Conservation (phyloP, 1,139 yeast genomes). For the Kodamaea suecica region DNA sequence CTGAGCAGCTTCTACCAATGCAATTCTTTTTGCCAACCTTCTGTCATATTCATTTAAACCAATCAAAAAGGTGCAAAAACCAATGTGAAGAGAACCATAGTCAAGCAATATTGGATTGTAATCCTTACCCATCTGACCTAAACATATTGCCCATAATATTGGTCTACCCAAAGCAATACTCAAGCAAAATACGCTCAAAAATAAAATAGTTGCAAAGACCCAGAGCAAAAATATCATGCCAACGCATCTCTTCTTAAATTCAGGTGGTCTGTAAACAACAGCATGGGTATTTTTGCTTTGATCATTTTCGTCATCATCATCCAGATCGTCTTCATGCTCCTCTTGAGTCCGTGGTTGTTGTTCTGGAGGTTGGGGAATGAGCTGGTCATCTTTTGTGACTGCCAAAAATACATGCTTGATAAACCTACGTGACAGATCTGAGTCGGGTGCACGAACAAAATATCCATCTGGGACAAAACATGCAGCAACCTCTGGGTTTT, state of each 20-base stretch:
- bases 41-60: slow-evolving; percentile 17
- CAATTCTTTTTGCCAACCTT: slow-evolving; percentile 1
- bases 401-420: slow-evolving; percentile 69
- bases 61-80: slow-evolving; percentile 18
- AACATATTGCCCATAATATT: slow-evolving; percentile 16
- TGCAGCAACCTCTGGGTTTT: slow-evolving; percentile 40
- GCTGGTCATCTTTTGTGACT: slow-evolving; percentile 76
- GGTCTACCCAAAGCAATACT: slow-evolving; percentile 45
- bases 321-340: slow-evolving; percentile 8
- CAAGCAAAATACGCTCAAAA: slow-evolving; percentile 29
- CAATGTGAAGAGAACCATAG: slow-evolving; percentile 16
- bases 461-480: slow-evolving; percentile 74
- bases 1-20: not conserved
- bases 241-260: slow-evolving; percentile 59
- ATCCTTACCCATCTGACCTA: slow-evolving; percentile 3
- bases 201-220: slow-evolving; percentile 60
- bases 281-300: slow-evolving; percentile 54
- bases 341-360: not conserved
- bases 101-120: slow-evolving; percentile 8
- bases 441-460: slow-evolving; percentile 81
- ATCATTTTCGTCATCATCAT: slow-evolving; percentile 48
- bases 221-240: slow-evolving; percentile 60
- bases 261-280: slow-evolving; percentile 85
- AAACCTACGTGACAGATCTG: slow-evolving; percentile 66
- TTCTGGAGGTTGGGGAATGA: slow-evolving; percentile 28